phyloP scores from a whole-genome alignment of 2,329 filamentous ascomycete genomes.

The Ophiostoma sp. region DNA sequence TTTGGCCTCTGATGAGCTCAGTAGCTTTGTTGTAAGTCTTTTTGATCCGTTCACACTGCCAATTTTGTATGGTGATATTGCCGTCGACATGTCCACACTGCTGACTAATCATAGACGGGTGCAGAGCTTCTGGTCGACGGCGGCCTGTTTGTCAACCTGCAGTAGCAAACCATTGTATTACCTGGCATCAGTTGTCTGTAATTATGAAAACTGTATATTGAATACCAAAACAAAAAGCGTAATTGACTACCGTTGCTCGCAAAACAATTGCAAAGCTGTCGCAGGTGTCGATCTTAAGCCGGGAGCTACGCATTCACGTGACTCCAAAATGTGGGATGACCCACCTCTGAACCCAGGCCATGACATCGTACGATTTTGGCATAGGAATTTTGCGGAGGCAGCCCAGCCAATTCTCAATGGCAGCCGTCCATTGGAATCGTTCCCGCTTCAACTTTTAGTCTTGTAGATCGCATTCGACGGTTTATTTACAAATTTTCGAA shows the following conservation, averaged over 20 bases:
- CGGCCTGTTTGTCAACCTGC: constrained; percentile 66
- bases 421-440: background rate
- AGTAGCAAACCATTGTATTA: constrained; percentile 32
- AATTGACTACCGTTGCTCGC: background rate
- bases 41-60: background rate
- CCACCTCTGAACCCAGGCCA: background rate
- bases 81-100: background rate
- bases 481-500: background rate
- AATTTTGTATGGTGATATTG: background rate
- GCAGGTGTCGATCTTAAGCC: background rate
- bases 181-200: background rate
- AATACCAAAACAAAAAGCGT: constrained; percentile 5
- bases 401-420: background rate
- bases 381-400: constrained; percentile 16
- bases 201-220: background rate
- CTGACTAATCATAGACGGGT: constrained; percentile 42
- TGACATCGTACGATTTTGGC: constrained; percentile 17
- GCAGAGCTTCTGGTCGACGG: constrained; percentile 68
- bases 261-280: background rate
- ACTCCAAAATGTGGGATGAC: background rate
- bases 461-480: background rate
- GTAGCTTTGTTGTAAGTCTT: constrained; percentile 48
- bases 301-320: background rate
- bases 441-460: background rate
- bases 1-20: constrained; percentile 59